phyloP scores from a whole-genome alignment of 352 stramenopile genomes.

The Globisporangium middletonii region DNA sequence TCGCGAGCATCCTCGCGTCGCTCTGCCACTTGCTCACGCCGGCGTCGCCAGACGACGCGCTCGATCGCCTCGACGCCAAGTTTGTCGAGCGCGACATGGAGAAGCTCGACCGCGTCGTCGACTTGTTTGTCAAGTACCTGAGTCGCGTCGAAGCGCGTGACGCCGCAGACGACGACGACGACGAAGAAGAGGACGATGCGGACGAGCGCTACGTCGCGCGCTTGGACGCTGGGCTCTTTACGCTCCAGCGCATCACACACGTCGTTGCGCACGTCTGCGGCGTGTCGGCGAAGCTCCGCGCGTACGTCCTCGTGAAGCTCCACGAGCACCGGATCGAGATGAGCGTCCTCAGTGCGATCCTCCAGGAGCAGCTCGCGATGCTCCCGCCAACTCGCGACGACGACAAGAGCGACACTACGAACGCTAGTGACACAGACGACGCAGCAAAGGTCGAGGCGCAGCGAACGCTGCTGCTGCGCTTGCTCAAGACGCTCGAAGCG shows the following conservation, averaged over 20 bases:
- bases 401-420: conserved; percentile 3
- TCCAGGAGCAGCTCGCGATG: conserved; percentile 58
- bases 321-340: conserved; percentile 63
- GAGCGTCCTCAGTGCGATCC: conserved; percentile 28
- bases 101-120: conserved; percentile 73
- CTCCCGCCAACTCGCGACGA: conserved; percentile 11
- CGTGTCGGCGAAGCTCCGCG: conserved; percentile 56
- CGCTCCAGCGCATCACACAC: conserved; percentile 63
- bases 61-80: conserved; percentile 69
- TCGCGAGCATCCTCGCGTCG: conserved; percentile 56
- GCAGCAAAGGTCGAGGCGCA: conserved; percentile 28
- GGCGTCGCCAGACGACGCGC: conserved; percentile 45
- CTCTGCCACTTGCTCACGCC: conserved; percentile 44
- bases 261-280: conserved; percentile 55
- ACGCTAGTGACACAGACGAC: background rate
- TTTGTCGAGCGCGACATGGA: conserved; percentile 81
- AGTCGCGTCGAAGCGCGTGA: conserved; percentile 33
- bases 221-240: conserved; percentile 73
- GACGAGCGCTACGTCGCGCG: conserved; percentile 55
- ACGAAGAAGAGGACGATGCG: conserved; percentile 32
- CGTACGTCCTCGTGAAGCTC: conserved; percentile 73
- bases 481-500: conserved; percentile 18
- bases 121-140: conserved; percentile 75
- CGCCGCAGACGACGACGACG: conserved; percentile 15
- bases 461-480: conserved; percentile 24